A percentile compares a stretch with the other conserved stretches of the same genome.
These are phyloP conservation scores for Vitis hybrid DNA, from an alignment of 177 flowering plant genomes.

Conservation along the genomic window DNA sequence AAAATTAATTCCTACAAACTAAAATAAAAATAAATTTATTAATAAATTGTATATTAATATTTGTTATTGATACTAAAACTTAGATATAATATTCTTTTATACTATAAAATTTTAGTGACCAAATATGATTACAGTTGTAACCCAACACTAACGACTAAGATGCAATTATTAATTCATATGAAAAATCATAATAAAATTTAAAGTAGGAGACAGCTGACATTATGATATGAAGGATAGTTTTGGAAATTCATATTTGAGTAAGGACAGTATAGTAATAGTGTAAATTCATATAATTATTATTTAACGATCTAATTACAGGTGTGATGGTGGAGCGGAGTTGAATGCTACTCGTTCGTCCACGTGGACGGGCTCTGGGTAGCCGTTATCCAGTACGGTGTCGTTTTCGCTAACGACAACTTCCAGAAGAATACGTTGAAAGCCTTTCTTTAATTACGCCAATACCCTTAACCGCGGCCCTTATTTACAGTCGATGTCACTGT, in stretches of 20 bases:
- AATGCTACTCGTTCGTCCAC: constrained; percentile 10
- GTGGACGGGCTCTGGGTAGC: constrained; percentile 2
- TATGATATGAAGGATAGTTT: background rate
- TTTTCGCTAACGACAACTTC: background rate
- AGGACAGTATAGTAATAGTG: background rate
- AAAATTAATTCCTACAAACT: too few relatives aligned
- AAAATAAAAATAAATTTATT: too few relatives aligned
- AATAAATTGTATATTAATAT: too few relatives aligned
- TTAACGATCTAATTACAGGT: background rate
- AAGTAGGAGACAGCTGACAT: too few relatives aligned
- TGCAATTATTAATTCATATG: background rate
- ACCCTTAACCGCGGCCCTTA: background rate
- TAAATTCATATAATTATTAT: background rate
- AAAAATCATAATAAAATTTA: too few relatives aligned
- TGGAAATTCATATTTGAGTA: too few relatives aligned
- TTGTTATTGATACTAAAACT: too few relatives aligned
- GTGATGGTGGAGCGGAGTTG: background rate
- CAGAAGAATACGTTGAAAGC: background rate
- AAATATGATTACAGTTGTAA: too few relatives aligned
- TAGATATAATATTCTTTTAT: too few relatives aligned
- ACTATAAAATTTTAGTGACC: too few relatives aligned
- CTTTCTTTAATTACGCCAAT: background rate
- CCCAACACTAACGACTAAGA: too few relatives aligned
- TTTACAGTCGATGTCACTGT: background rate
- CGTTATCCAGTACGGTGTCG: constrained; percentile 4